Percentiles rank a stretch among this genome's conserved stretches.
Evolutionary conservation across 345 rosid species (phyloP).

Genomic region (Melaleuca quinquenervia): DNA sequence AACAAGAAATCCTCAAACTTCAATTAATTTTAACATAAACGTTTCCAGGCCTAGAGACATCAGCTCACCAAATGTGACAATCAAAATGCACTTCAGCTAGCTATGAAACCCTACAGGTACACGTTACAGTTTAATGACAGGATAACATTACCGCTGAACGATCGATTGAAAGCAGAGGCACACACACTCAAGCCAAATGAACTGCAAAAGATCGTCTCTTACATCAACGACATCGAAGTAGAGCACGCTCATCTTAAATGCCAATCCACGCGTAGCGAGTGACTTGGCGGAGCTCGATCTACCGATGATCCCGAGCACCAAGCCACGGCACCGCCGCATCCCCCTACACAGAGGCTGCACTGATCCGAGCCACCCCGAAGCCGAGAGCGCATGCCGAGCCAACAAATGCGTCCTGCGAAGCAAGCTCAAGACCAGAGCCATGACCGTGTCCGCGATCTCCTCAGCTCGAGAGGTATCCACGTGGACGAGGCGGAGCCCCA

Average conservation of each 20-base stretch:
- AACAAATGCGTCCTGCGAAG: constrained; percentile 86
- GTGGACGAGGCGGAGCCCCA: constrained; percentile 85
- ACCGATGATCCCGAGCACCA: constrained; percentile 90
- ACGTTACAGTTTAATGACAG: not conserved
- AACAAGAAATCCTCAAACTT: not conserved
- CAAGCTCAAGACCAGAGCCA: constrained; percentile 95
- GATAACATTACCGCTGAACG: not conserved
- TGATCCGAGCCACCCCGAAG: constrained; percentile 94
- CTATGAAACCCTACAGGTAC: not conserved
- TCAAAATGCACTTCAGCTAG: not conserved
- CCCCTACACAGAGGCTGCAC: constrained; percentile 92
- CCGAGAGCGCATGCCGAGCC: constrained; percentile 77
- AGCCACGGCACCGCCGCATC: constrained; percentile 93
- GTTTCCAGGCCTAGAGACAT: not conserved
- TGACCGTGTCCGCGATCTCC: constrained; percentile 95
- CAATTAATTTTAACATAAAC: not conserved
- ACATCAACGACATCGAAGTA: constrained; percentile 88
- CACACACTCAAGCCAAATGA: not conserved
- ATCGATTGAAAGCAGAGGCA: not conserved
- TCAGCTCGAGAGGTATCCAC: constrained; percentile 89
- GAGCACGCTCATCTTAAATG: constrained; percentile 94
- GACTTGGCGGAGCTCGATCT: constrained; percentile 82
- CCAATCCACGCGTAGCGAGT: constrained; percentile 79
- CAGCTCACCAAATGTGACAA: not conserved
- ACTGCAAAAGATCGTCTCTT: not conserved